Evolutionary conservation across 2,329 filamentous ascomycete genomes (phyloP), one percentile per base, ranked within the genome.

Genomic region (Aspergillus sp.): DNA sequence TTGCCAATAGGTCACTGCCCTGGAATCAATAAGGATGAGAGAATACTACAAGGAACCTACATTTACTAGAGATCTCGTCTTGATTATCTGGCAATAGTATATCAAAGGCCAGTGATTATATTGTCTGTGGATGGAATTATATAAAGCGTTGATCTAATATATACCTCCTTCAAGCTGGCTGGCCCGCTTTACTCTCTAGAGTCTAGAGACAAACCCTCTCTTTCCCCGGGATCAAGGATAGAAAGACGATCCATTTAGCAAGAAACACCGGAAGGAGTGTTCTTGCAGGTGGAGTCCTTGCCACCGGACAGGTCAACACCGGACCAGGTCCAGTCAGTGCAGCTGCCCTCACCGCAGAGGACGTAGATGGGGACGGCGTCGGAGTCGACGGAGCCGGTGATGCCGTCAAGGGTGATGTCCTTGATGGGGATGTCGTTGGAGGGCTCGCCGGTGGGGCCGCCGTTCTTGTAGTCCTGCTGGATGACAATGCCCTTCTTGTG

Each of bases 401-500:
- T 67, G 22, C 71, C 64, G 32, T 71, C 55, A 32, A 80, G 58
- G 2, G 69, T 77, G 26, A 81, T 60, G 39, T 72, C 75, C 2
- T 70, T 73, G 69, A 80, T 79, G 46, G 75, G 75, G 39, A 80
- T 69, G 14, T 77, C 77, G 32, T 61, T 71, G 49, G 75, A 73
- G 7, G 75, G 72, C 6, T 55, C 70, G 18, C 75, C 76, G 16
- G 73, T 77, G 2, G 75, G 76, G 47, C 77, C 76, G 52, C 80
- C 79, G 63, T 80, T 80, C 67, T 80, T 73, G 65, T 85, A 86
- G 69, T 86, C 83, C 74, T 87, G 85, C 71, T 86, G 76, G 59
- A 87, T 80, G 54, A 86, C 77, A 59, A 87, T 81, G 49, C 81
- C 84, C 68, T 86, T 85, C 22, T 80, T 74, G 51, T 80, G 70